Evolutionary conservation across 2,329 filamentous ascomycete genomes (phyloP), one percentile per base, ranked within the genome.

Genomic region (Paecilomyces sp.): DNA sequence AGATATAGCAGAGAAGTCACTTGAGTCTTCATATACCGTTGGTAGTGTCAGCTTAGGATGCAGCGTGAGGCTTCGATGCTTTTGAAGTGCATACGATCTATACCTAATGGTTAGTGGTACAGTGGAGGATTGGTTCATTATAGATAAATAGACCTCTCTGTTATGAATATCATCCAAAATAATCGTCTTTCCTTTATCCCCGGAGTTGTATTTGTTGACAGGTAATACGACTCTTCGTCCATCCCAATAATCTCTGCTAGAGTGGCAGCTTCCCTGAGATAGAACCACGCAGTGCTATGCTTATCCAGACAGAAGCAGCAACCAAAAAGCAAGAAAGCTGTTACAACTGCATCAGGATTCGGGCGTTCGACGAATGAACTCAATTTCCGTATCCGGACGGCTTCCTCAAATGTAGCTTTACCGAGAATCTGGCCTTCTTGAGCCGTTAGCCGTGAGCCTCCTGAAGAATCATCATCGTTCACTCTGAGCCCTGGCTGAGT

Each of bases 201-300:
- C 18, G 41, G 80, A 5, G 83, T 80, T 3, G 81, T 79, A 61
- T 89, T 86, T 12, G 81, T 69, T 15, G 75, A 74, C 58, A 79
- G 63, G 66, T 88, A 89, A 9, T 65, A 66, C 2, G 65, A 61
- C 60, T 72, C 70, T 36, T 71, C 70, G 53, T 71, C 67, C 66
- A 72, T 67, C 11, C 63, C 63, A 54, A 72, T 61, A 24, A 69
- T 64, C 41, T 71, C 69, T 13, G 64, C 68, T 67, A 91, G 76
- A n/a, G 88, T 90, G 1, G 85, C 86, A 15, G 87, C 88, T 73
- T 91, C 88, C 28, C 88, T 83, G 15, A 91, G 76, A 70, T 89
- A 83, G 68, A 85, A 90, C 88, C 88, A 91, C 2, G 87, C 88
- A 71, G 85, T 85, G 64, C 88, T 85, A 70, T 90, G 86, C 71